A percentile compares a stretch with the other conserved stretches of the same genome.
These are phyloP conservation scores for Stylosanthes scabra DNA, from an alignment of 331 rosid genomes.

Conservation along the genomic window DNA sequence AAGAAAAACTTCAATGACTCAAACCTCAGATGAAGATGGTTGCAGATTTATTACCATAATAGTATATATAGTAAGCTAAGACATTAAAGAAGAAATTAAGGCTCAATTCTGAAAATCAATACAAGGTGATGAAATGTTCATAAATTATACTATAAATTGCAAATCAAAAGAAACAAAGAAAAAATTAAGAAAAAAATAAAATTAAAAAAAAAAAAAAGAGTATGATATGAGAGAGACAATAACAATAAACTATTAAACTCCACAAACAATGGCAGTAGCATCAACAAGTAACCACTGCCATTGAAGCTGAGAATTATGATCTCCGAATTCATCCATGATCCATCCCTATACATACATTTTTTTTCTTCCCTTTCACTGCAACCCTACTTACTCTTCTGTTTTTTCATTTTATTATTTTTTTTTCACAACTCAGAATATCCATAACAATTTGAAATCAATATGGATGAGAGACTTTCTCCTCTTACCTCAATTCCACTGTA, in stretches of 20 bases:
- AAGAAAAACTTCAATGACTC: neutral
- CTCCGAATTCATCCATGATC: constrained; percentile 72
- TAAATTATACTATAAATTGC: constrained; percentile 73
- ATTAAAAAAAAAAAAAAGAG: constrained; percentile 38
- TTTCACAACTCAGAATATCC: constrained; percentile 84
- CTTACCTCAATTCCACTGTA: constrained; percentile 65
- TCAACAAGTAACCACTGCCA: constrained; percentile 38
- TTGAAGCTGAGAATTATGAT: constrained; percentile 68
- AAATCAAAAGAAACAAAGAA: constrained; percentile 53
- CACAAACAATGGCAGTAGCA: constrained; percentile 53
- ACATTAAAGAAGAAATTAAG: constrained; percentile 34
- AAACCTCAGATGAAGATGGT: neutral
- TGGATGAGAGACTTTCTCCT: constrained; percentile 74
- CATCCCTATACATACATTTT: constrained; percentile 77
- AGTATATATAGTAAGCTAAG: neutral
- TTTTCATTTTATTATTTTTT: constrained; percentile 65
- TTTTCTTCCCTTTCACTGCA: constrained; percentile 48
- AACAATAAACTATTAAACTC: constrained; percentile 52
- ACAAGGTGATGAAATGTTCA: constrained; percentile 64
- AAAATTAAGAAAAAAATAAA: constrained; percentile 32
- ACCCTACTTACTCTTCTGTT: constrained; percentile 67
- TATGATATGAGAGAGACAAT: constrained; percentile 70
- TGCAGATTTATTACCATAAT: constrained; percentile 2
- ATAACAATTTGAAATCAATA: constrained; percentile 87
- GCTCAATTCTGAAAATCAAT: constrained; percentile 58